Base-by-base conservation (phyloP, 2,329 filamentous ascomycete genomes). In the Dactylellina sp. region DNA sequence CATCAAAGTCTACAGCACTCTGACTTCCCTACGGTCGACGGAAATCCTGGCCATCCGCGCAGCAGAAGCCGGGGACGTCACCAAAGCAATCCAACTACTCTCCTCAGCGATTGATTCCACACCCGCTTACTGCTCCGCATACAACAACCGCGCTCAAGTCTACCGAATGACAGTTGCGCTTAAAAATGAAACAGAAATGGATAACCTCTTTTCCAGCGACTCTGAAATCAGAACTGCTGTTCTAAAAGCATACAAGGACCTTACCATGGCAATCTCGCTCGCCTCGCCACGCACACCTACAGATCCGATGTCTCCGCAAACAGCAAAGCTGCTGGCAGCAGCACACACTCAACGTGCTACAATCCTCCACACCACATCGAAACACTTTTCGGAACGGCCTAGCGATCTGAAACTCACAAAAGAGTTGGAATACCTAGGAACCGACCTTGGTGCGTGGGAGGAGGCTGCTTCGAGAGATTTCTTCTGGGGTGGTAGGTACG, bases 91-190 rank as follows among this genome's bases (percentile, higher is more conserved):
- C 16, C 79, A 80, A 7, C 80, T 82, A 4, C 82, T 93, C 3
- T 83, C 84, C 28, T 79, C 80, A 1, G 83, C 92, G 32, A 86
- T 92, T 42, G 78, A 82, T 1, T 81, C 85, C 22, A 80, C 87
- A 60, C 89, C 90, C 1, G 81, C 82, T 32, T 93, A 93, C 80
- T 89, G 90, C 20, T 91, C 89, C 75, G 89, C 88, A 4, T 86
- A 87, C 68, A 90, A 92, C 79, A 93, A 94, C 80, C 85, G 90
- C 55, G 91, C 89, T 1, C 91, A 93, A 80, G 84, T 89, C 7
- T 77, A 68, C 1, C 59, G 77, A 20, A 60, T 78, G 81, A 76
- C 79, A 75, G 46, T 77, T 79, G 44, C 82, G 81, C 25, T 84
- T 83, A 6, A 78, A 76, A 37, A 81, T 79, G 25, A 66, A 24